Conservation (phyloP, 805 yeast genomes). For the Hermanozyma aechmeae region DNA sequence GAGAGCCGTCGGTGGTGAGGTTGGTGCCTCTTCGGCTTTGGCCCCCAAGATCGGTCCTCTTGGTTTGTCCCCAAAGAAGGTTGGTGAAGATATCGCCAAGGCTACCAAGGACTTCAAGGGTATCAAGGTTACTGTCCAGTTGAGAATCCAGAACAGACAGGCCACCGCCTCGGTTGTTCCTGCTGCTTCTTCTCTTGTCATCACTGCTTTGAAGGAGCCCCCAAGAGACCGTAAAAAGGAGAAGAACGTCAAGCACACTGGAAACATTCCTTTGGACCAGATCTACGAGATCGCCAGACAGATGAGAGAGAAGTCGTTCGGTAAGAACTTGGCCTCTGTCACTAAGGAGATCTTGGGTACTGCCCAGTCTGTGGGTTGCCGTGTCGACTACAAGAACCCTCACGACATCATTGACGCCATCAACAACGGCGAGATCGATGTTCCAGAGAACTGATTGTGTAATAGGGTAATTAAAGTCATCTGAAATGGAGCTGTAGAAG, state of each 20-base stretch:
- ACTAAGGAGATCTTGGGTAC: slow-evolving; percentile 99
- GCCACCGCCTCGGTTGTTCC: slow-evolving; percentile 98
- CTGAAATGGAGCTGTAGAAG: too few relatives aligned
- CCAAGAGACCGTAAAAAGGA: slow-evolving; percentile 99
- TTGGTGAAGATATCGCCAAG: slow-evolving; percentile 99
- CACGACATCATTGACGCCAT: slow-evolving; percentile 98
- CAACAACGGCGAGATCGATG: slow-evolving; percentile 96
- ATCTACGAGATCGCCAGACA: slow-evolving; percentile 95
- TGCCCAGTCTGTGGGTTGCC: slow-evolving; percentile 99
- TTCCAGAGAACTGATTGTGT: slow-evolving; percentile 62
- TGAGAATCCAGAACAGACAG: slow-evolving; percentile 99
- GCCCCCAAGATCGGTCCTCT: slow-evolving; percentile 99
- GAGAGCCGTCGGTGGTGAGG: slow-evolving; percentile 99
- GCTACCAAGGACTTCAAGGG: slow-evolving; percentile 99
- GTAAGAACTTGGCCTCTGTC: slow-evolving; percentile 94
- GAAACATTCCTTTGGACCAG: slow-evolving; percentile 96
- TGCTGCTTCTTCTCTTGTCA: slow-evolving; percentile 97
- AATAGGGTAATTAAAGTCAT: too few relatives aligned
- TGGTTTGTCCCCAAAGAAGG: slow-evolving; percentile 99
- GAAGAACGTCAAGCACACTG: slow-evolving; percentile 98
- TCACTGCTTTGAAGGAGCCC: slow-evolving; percentile 98
- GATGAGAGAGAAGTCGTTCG: slow-evolving; percentile 96
- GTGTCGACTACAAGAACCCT: slow-evolving; percentile 99
- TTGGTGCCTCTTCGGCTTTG: slow-evolving; percentile 98
- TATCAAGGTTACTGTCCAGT: slow-evolving; percentile 97